A percentile compares a stretch with the other conserved stretches of the same genome.
Evolutionary conservation across 495 filamentous ascomycete species (phyloP).

Genomic region (Glarea lozoyensis): DNA sequence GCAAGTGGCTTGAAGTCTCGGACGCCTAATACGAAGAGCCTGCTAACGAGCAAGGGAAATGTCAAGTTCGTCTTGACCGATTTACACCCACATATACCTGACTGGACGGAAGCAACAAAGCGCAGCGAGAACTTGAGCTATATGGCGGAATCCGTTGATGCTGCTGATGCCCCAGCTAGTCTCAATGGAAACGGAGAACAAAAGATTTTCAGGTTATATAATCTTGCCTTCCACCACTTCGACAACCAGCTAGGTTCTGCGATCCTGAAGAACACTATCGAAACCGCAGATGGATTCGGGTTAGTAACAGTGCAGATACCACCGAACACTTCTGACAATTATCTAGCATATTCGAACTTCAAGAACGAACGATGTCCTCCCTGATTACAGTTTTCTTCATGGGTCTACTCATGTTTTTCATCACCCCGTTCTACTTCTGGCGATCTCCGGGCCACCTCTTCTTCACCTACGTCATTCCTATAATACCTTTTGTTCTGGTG

Average conservation of each 20-base stretch:
- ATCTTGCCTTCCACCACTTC: conserved; percentile 72
- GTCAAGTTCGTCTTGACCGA: conserved; percentile 63
- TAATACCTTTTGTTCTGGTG: conserved; percentile 53
- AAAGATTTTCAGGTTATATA: conserved; percentile 56
- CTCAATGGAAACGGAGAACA: conserved; percentile 26
- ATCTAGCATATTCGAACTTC: conserved; percentile 61
- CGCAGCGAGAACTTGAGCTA: conserved; percentile 44
- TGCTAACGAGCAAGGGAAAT: conserved; percentile 15
- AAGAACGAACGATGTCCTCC: conserved; percentile 45
- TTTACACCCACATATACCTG: conserved; percentile 53
- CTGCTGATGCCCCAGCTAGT: conserved; percentile 38
- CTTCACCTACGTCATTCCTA: conserved; percentile 55
- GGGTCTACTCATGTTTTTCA: conserved; percentile 41
- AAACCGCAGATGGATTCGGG: conserved; percentile 57
- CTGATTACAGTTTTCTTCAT: conserved; percentile 46
- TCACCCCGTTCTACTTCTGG: conserved; percentile 55
- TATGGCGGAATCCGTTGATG: conserved; percentile 51
- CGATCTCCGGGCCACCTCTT: conserved; percentile 46
- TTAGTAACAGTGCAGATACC: conserved; percentile 21
- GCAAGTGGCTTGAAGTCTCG: conserved; percentile 10
- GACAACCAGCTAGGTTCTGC: conserved; percentile 46
- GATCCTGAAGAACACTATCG: conserved; percentile 52
- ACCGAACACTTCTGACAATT: conserved; percentile 1
- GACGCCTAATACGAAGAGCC: conserved; percentile 7
- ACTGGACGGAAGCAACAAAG: conserved; percentile 47